phyloP scores from a whole-genome alignment of 148 eudicot genomes.

The Polygonum maritimum region DNA sequence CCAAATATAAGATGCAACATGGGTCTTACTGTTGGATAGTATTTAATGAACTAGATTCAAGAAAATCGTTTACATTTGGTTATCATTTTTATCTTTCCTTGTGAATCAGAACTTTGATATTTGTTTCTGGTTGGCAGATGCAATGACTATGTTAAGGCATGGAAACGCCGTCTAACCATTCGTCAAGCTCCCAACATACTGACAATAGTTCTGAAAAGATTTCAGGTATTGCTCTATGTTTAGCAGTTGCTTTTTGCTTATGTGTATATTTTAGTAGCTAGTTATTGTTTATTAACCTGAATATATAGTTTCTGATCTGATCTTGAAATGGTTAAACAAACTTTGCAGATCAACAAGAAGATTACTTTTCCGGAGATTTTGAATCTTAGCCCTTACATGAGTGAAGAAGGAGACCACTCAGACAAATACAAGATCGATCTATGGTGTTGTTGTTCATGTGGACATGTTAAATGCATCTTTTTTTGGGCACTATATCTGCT shows the following conservation, averaged over 20 bases:
- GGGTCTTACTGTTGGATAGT: neutral
- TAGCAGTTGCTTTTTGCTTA: neutral
- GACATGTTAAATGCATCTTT: constrained; percentile 95
- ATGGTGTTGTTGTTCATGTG: constrained; percentile 87
- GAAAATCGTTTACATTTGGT: neutral
- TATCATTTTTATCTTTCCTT: neutral
- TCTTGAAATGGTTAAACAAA: neutral
- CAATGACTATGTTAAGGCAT: constrained; percentile 78
- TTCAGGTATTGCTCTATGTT: constrained; percentile 50
- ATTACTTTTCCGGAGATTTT: constrained; percentile 68
- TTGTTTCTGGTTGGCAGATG: constrained; percentile 48
- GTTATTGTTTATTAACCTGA: neutral
- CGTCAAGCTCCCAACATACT: constrained; percentile 79
- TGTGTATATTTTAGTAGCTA: neutral
- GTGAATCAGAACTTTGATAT: neutral
- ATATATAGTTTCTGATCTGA: neutral
- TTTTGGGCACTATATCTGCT: constrained; percentile 92
- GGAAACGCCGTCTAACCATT: constrained; percentile 75
- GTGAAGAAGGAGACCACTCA: constrained; percentile 49
- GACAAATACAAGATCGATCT: constrained; percentile 67
- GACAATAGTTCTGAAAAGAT: constrained; percentile 86
- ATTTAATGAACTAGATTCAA: neutral
- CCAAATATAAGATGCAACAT: neutral
- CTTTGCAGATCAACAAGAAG: constrained; percentile 74
- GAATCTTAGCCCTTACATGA: constrained; percentile 82